Percentiles rank a stretch among this genome's conserved stretches.
phyloP scores from a whole-genome alignment of 176 grass and related monocot species.

The Zizania latifolia region DNA sequence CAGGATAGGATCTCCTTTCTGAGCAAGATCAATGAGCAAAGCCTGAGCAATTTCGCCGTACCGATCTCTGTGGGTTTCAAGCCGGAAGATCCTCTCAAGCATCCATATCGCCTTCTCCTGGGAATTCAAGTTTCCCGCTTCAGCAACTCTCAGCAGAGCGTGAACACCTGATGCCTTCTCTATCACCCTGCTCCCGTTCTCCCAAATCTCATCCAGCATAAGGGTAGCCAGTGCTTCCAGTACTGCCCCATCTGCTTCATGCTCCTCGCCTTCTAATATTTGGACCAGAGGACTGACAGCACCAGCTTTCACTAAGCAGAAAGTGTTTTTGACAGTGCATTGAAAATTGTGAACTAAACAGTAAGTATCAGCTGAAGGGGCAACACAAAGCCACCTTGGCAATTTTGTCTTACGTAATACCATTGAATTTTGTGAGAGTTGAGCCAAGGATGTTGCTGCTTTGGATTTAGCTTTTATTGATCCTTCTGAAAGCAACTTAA shows the following conservation, averaged over 20 bases:
- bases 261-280: slow-evolving; percentile 61
- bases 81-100: slow-evolving; percentile 66
- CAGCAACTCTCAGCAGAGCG: slow-evolving; percentile 55
- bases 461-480: slow-evolving; percentile 67
- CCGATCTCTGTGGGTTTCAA: slow-evolving; percentile 47
- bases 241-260: slow-evolving; percentile 50
- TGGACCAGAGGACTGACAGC: slow-evolving; percentile 46
- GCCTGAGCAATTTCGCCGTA: slow-evolving; percentile 49
- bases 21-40: slow-evolving; percentile 73
- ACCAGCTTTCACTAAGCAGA: slow-evolving; percentile 74
- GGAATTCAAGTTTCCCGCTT: slow-evolving; percentile 43
- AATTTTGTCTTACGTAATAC: slow-evolving; percentile 40
- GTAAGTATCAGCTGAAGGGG: slow-evolving; percentile 54
- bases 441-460: slow-evolving; percentile 61
- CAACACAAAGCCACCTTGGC: slow-evolving; percentile 56
- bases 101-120: slow-evolving; percentile 88
- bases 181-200: slow-evolving; percentile 55
- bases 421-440: slow-evolving; percentile 61
- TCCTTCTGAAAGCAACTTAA: slow-evolving; percentile 64
- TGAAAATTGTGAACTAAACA: slow-evolving; percentile 58
- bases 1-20: slow-evolving; percentile 52
- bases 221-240: slow-evolving; percentile 63
- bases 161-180: slow-evolving; percentile 59
- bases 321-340: slow-evolving; percentile 66
- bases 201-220: slow-evolving; percentile 72